Conservation (phyloP, 306 rosid genomes). For the Styphnolobium japonicum region DNA sequence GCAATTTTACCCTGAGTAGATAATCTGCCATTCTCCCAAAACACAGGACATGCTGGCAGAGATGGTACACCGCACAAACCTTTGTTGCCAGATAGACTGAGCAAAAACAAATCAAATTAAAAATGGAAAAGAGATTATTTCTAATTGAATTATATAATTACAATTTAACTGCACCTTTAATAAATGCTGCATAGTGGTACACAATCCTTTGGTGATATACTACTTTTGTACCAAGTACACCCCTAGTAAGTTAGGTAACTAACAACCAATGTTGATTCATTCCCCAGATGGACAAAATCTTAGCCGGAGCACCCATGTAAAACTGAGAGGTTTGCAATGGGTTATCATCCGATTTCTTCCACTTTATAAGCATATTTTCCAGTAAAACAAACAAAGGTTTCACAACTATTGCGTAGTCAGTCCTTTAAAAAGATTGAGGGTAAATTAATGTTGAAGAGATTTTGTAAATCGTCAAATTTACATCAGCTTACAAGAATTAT, state of each 20-base stretch:
- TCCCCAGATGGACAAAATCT: background rate
- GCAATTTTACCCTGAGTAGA: constrained; percentile 78
- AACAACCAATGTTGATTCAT: constrained; percentile 11
- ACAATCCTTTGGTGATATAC: constrained; percentile 3
- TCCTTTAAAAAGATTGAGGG: background rate
- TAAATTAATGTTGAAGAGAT: background rate
- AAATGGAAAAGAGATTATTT: background rate
- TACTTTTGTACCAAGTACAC: background rate
- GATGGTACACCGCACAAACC: constrained; percentile 86
- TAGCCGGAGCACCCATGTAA: background rate
- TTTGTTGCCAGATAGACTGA: constrained; percentile 79
- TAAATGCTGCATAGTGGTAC: background rate
- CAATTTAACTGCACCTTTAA: constrained; percentile 4
- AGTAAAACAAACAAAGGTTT: background rate
- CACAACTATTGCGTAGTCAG: background rate
- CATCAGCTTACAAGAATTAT: background rate
- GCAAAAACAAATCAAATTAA: constrained; percentile 15
- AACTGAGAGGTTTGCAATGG: constrained; percentile 14
- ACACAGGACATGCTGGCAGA: constrained; percentile 71
- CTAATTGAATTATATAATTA: background rate
- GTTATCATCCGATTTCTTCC: constrained; percentile 6
- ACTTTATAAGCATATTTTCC: background rate
- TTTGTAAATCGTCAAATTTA: constrained; percentile 7
- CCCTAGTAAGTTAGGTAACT: background rate
- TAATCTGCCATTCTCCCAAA: constrained; percentile 83